phyloP scores from a whole-genome alignment of 2,329 filamentous ascomycete genomes.

The Fusarium udum region DNA sequence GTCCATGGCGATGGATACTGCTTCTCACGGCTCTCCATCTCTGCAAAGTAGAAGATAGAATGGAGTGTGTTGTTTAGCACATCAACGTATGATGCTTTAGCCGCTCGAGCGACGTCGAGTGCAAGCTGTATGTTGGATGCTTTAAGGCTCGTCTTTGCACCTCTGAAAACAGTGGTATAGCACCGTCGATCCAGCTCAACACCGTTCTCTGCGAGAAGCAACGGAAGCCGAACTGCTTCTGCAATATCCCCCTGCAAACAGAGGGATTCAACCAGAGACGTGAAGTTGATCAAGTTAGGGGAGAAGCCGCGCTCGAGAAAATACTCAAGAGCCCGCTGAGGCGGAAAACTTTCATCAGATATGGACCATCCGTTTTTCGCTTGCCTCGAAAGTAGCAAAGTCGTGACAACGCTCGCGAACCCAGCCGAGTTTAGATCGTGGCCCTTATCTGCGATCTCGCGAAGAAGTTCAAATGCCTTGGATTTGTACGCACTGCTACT shows the following conservation, averaged over 20 bases:
- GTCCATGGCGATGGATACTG: slow-evolving; percentile 45
- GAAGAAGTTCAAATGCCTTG: slow-evolving; percentile 54
- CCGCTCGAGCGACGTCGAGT: slow-evolving; percentile 56
- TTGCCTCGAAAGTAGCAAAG: slow-evolving; percentile 59
- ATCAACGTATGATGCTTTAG: slow-evolving; percentile 53
- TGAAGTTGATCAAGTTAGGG: slow-evolving; percentile 71
- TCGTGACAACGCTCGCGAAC: slow-evolving; percentile 66
- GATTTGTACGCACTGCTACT: slow-evolving; percentile 52
- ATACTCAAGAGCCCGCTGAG: slow-evolving; percentile 45
- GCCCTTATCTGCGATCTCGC: slow-evolving; percentile 48
- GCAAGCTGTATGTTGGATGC: slow-evolving; percentile 58
- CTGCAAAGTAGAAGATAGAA: slow-evolving; percentile 57
- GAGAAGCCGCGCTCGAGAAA: slow-evolving; percentile 69
- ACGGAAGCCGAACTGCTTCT: slow-evolving; percentile 48
- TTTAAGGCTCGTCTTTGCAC: slow-evolving; percentile 69
- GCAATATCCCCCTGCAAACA: slow-evolving; percentile 59
- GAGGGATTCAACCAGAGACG: slow-evolving; percentile 76
- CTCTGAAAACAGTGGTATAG: slow-evolving; percentile 75
- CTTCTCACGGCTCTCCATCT: slow-evolving; percentile 50
- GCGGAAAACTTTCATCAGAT: slow-evolving; percentile 41
- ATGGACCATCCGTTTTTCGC: slow-evolving; percentile 28
- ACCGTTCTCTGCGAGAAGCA: slow-evolving; percentile 52
- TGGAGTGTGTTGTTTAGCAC: slow-evolving; percentile 57
- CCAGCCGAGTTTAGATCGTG: slow-evolving; percentile 58
- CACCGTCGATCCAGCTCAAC: slow-evolving; percentile 72